A percentile compares a stretch with the other conserved stretches of the same genome.
Conservation (phyloP, 1,284 basidiomycete genomes). For the Volvariella volvacea region DNA sequence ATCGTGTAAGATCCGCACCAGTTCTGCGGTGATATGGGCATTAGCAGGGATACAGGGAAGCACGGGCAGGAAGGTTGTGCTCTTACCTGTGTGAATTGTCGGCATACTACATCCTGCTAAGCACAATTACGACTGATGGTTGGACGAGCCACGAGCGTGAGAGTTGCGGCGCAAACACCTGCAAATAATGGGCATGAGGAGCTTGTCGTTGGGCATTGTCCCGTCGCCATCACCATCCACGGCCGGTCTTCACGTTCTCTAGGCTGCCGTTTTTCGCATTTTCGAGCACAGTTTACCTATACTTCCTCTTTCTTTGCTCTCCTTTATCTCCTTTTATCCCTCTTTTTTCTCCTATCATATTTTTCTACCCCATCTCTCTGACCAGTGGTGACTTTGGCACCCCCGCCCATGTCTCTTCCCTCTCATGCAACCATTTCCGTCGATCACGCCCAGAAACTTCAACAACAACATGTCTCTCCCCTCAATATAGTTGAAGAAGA, state of each 20-base stretch:
- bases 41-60: no score
- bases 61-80: no score
- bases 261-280: constrained; percentile 4
- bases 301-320: no score
- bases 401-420: constrained; percentile 4
- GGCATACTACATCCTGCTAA: no score
- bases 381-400: neutral
- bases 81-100: no score
- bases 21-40: no score
- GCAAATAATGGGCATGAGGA: neutral
- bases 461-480: constrained; percentile 24
- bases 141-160: neutral
- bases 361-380: neutral
- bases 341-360: constrained; percentile 6
- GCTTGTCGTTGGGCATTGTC: neutral
- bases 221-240: constrained; percentile 1
- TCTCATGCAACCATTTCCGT: constrained; percentile 33
- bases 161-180: neutral
- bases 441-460: constrained; percentile 19
- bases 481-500: constrained; percentile 29
- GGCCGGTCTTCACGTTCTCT: constrained; percentile 3
- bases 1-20: no score
- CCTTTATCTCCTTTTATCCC: constrained; percentile 7
- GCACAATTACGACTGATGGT: no score
- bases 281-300: neutral